Percentiles rank a stretch among this genome's conserved stretches.
These are phyloP conservation scores for Sporothrix sp. DNA, from an alignment of 2,329 filamentous ascomycete genomes.

Conservation along the genomic window DNA sequence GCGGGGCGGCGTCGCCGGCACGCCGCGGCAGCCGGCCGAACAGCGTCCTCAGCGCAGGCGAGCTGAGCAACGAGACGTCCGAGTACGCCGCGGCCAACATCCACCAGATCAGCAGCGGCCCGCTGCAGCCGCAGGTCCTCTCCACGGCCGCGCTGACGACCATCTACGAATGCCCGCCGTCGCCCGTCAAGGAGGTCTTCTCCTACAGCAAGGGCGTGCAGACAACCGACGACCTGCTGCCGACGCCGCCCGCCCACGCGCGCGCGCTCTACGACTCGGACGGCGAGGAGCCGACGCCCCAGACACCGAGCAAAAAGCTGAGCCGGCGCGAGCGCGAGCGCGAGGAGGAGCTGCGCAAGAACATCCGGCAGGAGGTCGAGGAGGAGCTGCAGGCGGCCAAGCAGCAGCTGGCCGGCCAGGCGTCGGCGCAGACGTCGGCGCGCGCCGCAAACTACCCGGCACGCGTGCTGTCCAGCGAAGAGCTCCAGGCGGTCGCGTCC, in stretches of 20 bases:
- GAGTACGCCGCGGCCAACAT: conserved; percentile 42
- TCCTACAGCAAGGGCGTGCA: conserved; percentile 97
- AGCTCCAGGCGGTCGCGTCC: conserved; percentile 79
- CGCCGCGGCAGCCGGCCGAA: conserved; percentile 67
- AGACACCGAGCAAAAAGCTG: conserved; percentile 59
- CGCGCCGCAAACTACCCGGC: conserved; percentile 57
- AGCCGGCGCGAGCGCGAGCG: conserved; percentile 71
- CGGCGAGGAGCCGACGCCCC: conserved; percentile 45
- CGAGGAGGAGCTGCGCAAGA: conserved; percentile 81
- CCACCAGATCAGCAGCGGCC: conserved; percentile 22
- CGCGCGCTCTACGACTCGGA: conserved; percentile 53
- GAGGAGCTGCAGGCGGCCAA: conserved; percentile 74
- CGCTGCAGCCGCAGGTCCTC: conserved; percentile 50
- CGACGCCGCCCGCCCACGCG: conserved; percentile 41
- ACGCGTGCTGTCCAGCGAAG: conserved; percentile 70
- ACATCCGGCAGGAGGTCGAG: conserved; percentile 80
- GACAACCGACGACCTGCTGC: conserved; percentile 66
- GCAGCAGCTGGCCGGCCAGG: conserved; percentile 43
- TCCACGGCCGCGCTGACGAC: conserved; percentile 65
- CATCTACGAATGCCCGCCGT: conserved; percentile 70
- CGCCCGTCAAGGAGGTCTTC: conserved; percentile 71
- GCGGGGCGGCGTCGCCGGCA: conserved; percentile 54
- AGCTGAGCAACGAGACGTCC: conserved; percentile 66
- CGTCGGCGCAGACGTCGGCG: conserved; percentile 33
- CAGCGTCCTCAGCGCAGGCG: conserved; percentile 73